Evolutionary conservation across 345 rosid genomes (phyloP), one percentile per base, ranked within the genome.

Genomic region (Turnera subulata): DNA sequence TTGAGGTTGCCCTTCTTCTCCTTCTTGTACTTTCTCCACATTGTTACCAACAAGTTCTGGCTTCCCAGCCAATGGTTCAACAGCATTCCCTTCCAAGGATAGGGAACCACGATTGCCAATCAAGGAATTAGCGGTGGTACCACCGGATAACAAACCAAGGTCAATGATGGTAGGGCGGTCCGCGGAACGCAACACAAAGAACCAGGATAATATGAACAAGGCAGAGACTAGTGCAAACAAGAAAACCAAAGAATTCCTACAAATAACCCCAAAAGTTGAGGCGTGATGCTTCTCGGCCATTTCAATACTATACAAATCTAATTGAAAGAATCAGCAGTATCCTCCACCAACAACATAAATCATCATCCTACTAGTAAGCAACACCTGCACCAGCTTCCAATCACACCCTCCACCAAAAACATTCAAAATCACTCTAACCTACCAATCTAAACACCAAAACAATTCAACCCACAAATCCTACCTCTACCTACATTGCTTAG

Each of bases 171-270:
- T 76, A 46, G 79, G 69, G 9, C 60, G 70, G 61, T 67, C 57
- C 22, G 96, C 56, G 14, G 86, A 87, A 46, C 76, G 81, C 56
- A 87, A 65, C 37, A 85, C 74, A 48, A 72, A 76, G 74, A 87
- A 80, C 91, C 97, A 93, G 46, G 97, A 89, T n/a, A 82, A 43
- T 4, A 77, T 18, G 66, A 79, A 70, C 59, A 93, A 22, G 71
- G 78, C 42, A 0, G 84, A 72, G 9, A 76, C 43, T 1, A 70
- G 39, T 1, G 68, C 48, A 9, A 84, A 77, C 72, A 93, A 70
- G 60, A 64, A 78, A 33, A 85, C 59, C 50, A 84, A 60, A 5
- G 75, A 76, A 54, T 72, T 89, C 52, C 77, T 68, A 24, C 81
- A 67, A 50, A 69, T 46, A 21, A 62, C 29, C 58, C 78, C 79